phyloP scores from a whole-genome alignment of 768 basidiomycete genomes.

The Dacryopinax spathularia region DNA sequence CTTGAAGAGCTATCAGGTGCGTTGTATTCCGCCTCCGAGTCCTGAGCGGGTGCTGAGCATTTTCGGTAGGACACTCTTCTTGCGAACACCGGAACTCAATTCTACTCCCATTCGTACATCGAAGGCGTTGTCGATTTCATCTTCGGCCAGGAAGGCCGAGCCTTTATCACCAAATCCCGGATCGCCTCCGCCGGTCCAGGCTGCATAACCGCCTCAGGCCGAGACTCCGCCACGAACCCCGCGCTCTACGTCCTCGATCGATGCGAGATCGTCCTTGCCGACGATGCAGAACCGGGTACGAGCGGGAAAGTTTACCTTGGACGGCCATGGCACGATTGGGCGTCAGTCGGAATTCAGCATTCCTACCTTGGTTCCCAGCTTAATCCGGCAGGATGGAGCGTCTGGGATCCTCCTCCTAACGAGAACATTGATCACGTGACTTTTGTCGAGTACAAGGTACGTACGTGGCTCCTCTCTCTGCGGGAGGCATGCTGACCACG shows the following conservation, averaged over 20 bases:
- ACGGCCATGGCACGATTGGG: neutral
- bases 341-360: neutral
- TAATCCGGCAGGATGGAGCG: neutral
- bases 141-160: constrained; percentile 6
- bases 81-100: constrained; percentile 10
- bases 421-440: neutral
- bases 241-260: neutral
- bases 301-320: neutral
- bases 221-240: neutral
- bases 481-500: too few relatives aligned
- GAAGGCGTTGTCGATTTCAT: constrained; percentile 13
- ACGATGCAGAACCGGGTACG: neutral
- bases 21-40: neutral
- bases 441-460: neutral
- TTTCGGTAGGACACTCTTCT: constrained; percentile 8
- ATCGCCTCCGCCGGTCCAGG: neutral
- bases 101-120: constrained; percentile 9
- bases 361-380: neutral
- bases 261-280: neutral
- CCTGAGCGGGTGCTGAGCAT: neutral
- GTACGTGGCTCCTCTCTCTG: too few relatives aligned
- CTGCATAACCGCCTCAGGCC: neutral
- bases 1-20: constrained; percentile 3
- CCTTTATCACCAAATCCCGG: constrained; percentile 2
- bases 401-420: neutral